Conservation (phyloP, 495 filamentous ascomycete species). For the Neurospora sp. region DNA sequence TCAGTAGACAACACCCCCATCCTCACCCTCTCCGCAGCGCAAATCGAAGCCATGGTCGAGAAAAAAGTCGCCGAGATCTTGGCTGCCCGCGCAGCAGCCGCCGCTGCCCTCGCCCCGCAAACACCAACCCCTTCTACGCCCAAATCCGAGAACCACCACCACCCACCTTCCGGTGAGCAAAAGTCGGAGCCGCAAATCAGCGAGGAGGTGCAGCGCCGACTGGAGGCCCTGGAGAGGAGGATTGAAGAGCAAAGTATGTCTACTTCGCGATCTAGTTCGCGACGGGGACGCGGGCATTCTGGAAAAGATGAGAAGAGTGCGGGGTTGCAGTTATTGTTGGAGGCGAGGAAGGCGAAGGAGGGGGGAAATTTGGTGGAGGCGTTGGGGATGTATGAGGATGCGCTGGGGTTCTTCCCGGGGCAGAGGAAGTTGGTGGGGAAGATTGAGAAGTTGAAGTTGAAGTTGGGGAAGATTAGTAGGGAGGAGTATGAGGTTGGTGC, state of each 20-base stretch:
- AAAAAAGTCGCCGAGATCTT: constrained; percentile 84
- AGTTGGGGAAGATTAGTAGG: constrained; percentile 32
- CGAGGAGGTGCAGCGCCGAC: constrained; percentile 66
- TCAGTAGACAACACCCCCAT: constrained; percentile 22
- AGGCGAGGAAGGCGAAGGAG: constrained; percentile 85
- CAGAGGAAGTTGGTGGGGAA: constrained; percentile 73
- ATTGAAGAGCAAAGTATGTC: constrained; percentile 42
- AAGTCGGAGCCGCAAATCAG: constrained; percentile 43
- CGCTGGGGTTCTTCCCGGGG: constrained; percentile 74
- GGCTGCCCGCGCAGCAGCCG: constrained; percentile 51
- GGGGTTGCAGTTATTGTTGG: constrained; percentile 72
- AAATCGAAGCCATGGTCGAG: constrained; percentile 84
- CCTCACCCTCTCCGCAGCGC: constrained; percentile 54
- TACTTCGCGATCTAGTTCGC: not conserved
- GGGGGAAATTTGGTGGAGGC: constrained; percentile 69
- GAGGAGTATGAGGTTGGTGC: not conserved
- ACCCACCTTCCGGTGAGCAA: constrained; percentile 15
- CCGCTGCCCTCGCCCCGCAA: constrained; percentile 6
- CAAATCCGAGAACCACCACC: constrained; percentile 11
- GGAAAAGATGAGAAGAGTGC: constrained; percentile 46
- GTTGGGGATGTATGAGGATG: constrained; percentile 77
- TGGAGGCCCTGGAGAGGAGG: constrained; percentile 76
- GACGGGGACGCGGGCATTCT: constrained; percentile 25
- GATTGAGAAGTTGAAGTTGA: constrained; percentile 59
- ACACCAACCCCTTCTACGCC: not conserved